A percentile compares a stretch with the other conserved stretches of the same genome.
These are phyloP conservation scores for Fusarium sp. DNA, from an alignment of 2,329 filamentous ascomycete species.

Conservation along the genomic window DNA sequence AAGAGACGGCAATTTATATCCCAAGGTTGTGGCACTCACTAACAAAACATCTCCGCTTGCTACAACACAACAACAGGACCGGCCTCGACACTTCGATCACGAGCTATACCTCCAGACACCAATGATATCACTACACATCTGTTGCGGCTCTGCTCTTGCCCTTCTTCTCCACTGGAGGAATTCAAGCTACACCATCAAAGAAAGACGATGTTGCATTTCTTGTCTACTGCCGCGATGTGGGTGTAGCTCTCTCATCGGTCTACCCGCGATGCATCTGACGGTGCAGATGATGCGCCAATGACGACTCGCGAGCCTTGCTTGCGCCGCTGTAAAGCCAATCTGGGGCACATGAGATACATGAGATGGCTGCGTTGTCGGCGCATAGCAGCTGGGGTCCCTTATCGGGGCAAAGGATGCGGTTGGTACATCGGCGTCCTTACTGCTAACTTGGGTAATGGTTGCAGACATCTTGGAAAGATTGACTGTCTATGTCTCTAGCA, in stretches of 20 bases:
- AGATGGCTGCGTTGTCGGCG: conserved; percentile 31
- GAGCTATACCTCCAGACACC: conserved; percentile 31
- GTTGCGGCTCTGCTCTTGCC: conserved; percentile 40
- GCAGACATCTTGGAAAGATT: conserved; percentile 23
- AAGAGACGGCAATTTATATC: conserved; percentile 30
- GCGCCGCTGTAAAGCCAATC: conserved; percentile 24
- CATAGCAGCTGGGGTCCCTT: conserved; percentile 25
- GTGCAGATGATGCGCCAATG: conserved; percentile 37
- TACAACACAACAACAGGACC: conserved; percentile 18
- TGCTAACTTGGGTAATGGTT: conserved; percentile 34
- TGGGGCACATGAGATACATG: conserved; percentile 41
- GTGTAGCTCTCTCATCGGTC: conserved; percentile 24
- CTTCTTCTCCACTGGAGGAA: conserved; percentile 16
- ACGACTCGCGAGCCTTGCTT: conserved; percentile 30
- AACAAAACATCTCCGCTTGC: conserved; percentile 6
- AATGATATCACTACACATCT: conserved; percentile 48
- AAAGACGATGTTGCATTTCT: conserved; percentile 16
- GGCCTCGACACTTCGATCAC: conserved; percentile 29
- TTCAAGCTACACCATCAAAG: conserved; percentile 39
- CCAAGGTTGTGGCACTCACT: conserved; percentile 6
- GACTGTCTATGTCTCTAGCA: conserved; percentile 4
- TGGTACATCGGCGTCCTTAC: conserved; percentile 19
- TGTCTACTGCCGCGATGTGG: conserved; percentile 13
- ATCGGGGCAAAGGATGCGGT: conserved; percentile 27
- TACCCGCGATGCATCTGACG: conserved; percentile 12